phyloP scores from a whole-genome alignment of 2,329 filamentous ascomycete species.

The Helotiales sp. region DNA sequence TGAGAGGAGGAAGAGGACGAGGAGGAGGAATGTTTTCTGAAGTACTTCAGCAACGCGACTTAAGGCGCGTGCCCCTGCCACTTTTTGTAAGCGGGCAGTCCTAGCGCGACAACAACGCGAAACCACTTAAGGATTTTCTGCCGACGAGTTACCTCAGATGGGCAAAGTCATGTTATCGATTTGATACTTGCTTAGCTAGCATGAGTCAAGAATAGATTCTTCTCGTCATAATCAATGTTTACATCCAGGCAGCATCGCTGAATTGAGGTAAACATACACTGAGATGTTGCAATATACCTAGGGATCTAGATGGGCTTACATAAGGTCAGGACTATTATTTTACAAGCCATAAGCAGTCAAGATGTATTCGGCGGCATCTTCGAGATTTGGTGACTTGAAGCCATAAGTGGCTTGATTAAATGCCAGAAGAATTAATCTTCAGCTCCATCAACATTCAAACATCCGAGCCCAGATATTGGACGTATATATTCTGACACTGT shows the following conservation, averaged over 20 bases:
- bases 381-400: too few species aligned
- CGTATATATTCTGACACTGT: too few species aligned
- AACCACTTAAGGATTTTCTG: constrained; percentile 34
- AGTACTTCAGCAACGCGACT: constrained; percentile 30
- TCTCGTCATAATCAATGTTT: not conserved
- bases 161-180: not conserved
- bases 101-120: constrained; percentile 34
- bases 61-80: constrained; percentile 27
- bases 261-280: too few species aligned
- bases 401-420: too few species aligned
- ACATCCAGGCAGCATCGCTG: not conserved
- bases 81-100: constrained; percentile 23
- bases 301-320: too few species aligned
- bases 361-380: too few species aligned
- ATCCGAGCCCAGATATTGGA: too few species aligned
- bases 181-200: not conserved
- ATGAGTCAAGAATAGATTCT: constrained; percentile 1
- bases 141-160: constrained; percentile 12
- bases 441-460: too few species aligned
- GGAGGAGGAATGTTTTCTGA: constrained; percentile 24
- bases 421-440: too few species aligned
- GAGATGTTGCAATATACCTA: too few species aligned
- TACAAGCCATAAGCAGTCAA: too few species aligned
- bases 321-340: too few species aligned
- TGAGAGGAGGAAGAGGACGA: constrained; percentile 11